phyloP scores from a whole-genome alignment of 345 rosid species.

The Cardamine resedifolia region DNA sequence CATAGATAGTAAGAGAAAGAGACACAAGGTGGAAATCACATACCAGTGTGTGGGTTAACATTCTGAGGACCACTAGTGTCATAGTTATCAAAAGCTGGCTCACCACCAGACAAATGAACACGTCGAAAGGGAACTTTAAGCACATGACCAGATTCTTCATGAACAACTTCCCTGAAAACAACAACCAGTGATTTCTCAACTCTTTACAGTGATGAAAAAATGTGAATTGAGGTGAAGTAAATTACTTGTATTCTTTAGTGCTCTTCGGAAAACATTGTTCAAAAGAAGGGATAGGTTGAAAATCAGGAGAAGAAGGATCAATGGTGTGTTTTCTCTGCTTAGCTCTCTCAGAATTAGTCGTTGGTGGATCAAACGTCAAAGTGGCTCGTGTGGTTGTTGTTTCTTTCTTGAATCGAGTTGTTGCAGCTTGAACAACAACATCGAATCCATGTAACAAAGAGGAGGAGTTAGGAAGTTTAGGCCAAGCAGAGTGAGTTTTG shows the following conservation, averaged over 20 bases:
- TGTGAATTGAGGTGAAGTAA: neutral
- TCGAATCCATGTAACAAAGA: constrained; percentile 66
- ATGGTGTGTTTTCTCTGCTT: constrained; percentile 68
- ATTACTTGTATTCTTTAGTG: constrained; percentile 71
- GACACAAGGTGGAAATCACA: constrained; percentile 1
- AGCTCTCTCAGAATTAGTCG: constrained; percentile 50
- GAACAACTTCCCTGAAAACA: constrained; percentile 66
- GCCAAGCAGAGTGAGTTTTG: constrained; percentile 45
- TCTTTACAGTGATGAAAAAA: neutral
- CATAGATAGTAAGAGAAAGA: neutral
- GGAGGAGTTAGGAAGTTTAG: constrained; percentile 50
- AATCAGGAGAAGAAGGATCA: constrained; percentile 94
- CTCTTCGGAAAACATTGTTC: constrained; percentile 92
- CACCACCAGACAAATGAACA: constrained; percentile 83
- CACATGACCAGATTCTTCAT: constrained; percentile 77
- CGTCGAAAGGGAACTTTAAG: constrained; percentile 92
- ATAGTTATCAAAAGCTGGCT: constrained; percentile 76
- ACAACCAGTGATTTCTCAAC: constrained; percentile 4
- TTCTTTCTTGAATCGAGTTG: constrained; percentile 50
- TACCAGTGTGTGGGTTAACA: constrained; percentile 74
- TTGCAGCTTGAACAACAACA: constrained; percentile 46
- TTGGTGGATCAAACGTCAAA: constrained; percentile 74
- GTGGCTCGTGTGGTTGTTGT: constrained; percentile 53
- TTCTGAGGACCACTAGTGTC: constrained; percentile 98
- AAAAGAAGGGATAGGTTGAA: constrained; percentile 82